Conservation (phyloP, 2,329 filamentous ascomycete species). For the Triangularia verruculosa region DNA sequence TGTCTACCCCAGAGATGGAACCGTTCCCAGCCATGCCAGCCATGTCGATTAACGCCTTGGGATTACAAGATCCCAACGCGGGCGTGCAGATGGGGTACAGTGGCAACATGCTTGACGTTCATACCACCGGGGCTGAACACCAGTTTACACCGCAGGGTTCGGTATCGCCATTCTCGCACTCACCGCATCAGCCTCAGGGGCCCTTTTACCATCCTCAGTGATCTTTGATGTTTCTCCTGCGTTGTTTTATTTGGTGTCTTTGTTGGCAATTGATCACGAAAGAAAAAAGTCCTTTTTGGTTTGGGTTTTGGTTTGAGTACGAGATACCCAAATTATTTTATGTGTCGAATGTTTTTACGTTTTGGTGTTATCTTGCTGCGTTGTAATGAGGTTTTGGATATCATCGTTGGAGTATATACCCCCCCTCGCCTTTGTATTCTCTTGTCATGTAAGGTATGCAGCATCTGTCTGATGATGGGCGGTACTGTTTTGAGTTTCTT, state of each 20-base stretch:
- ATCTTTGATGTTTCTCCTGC: conserved; percentile 1
- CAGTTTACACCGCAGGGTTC: conserved; percentile 42
- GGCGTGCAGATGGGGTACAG: conserved; percentile 32
- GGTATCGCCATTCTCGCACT: conserved; percentile 42
- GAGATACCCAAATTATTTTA: conserved; percentile 19
- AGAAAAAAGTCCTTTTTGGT: not conserved
- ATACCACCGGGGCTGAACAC: conserved; percentile 29
- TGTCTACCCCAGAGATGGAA: conserved; percentile 35
- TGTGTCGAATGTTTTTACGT: conserved; percentile 5
- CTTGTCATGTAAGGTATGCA: not conserved
- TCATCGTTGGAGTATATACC: not conserved
- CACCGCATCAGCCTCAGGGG: conserved; percentile 38
- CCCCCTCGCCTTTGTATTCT: conserved; percentile 10
- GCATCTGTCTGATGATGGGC: not conserved
- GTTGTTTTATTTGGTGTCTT: conserved; percentile 8
- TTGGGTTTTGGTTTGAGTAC: conserved; percentile 13
- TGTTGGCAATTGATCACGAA: not conserved
- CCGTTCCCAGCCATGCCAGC: conserved; percentile 34
- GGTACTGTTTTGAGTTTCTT: not conserved
- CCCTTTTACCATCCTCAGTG: conserved; percentile 35
- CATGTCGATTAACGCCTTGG: conserved; percentile 35
- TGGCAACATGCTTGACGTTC: conserved; percentile 32
- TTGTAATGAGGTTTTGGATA: not conserved
- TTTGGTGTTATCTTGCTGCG: not conserved
- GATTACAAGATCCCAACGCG: conserved; percentile 35